Evolutionary conservation across 169 alveolate species (phyloP), one percentile per base, ranked within the genome.

Genomic region (Theileria equi): DNA sequence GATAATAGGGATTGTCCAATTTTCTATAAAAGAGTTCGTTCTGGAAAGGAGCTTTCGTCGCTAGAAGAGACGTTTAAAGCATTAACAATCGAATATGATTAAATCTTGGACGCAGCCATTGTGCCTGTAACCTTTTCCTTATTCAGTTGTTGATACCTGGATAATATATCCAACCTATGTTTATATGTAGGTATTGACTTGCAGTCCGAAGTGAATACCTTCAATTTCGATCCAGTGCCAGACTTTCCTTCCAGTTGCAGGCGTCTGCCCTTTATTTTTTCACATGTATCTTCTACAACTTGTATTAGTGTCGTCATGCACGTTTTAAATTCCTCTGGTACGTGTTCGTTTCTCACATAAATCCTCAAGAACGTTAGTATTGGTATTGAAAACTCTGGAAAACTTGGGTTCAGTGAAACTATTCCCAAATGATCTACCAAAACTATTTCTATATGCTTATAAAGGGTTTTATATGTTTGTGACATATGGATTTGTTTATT

Each of bases 1-100:
- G 89, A 94, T 47, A 94, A 94, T 80, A 88, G 98, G 55, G 99
- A 97, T 77, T 97, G 99, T 54, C 99, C 99, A 10, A 96, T 97
- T 40, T 97, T 95, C 84, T 97, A 96, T 83, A 92, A 97, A 54
- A 82, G 99, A 63, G 96, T 93, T 26, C 95, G 96, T 71, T 95
- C 95, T 29, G 83, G 92, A 83, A 92, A 94, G 55, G 96, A 92
- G 50, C 85, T 95, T 47, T 78, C 90, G 21, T 66, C 81, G 26
- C 52, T 90, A 36, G 89, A 87, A 60, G 89, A 77, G 38, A 89
- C 86, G 34, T 70, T 86, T 5, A 48, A 80, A 17, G 53, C 91
- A 17, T 63, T 84, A 29, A 65, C 57, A 43, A 40, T 68, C 5
- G 89, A 49, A 26, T 74, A 74, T 47, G 49, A 53, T 19, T 69